Conservation (phyloP, 1,139 yeast species). For the Martiniozyma asiatica region DNA sequence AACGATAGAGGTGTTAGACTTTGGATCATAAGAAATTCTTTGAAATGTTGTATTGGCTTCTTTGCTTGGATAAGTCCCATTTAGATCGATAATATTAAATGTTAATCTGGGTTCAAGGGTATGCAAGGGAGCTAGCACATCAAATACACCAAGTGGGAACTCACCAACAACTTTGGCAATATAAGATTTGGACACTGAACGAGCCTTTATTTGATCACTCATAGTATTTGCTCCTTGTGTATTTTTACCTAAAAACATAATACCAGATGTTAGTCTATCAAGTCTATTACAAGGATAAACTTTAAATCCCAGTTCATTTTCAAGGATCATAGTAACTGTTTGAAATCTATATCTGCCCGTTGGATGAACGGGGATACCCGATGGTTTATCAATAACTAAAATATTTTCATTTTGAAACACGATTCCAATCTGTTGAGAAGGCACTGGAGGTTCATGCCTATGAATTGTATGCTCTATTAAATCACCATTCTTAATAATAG, state of each 20-base stretch:
- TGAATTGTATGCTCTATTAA: constrained; percentile 72
- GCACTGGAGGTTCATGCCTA: constrained; percentile 86
- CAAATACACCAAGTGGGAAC: constrained; percentile 48
- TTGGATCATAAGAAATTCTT: constrained; percentile 44
- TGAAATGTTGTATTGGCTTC: constrained; percentile 43
- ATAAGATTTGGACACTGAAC: constrained; percentile 73
- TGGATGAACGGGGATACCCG: constrained; percentile 95
- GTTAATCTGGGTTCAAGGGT: constrained; percentile 75
- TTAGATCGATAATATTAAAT: constrained; percentile 53
- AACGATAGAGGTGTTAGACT: constrained; percentile 53
- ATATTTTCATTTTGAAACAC: constrained; percentile 72
- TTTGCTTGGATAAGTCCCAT: constrained; percentile 28
- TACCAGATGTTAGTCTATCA: constrained; percentile 85
- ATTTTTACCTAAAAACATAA: constrained; percentile 84
- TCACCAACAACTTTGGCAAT: constrained; percentile 80
- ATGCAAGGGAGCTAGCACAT: constrained; percentile 55
- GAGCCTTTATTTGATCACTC: constrained; percentile 61
- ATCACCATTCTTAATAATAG: constrained; percentile 73
- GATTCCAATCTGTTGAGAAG: constrained; percentile 55
- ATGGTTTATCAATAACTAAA: constrained; percentile 84
- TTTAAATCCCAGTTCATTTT: constrained; percentile 47
- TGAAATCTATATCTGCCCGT: constrained; percentile 87
- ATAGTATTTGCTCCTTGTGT: constrained; percentile 70
- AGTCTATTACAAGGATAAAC: constrained; percentile 88
- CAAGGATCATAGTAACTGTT: constrained; percentile 72